phyloP scores from a whole-genome alignment of 2,329 filamentous ascomycete genomes.

The Ophiostoma sp. region DNA sequence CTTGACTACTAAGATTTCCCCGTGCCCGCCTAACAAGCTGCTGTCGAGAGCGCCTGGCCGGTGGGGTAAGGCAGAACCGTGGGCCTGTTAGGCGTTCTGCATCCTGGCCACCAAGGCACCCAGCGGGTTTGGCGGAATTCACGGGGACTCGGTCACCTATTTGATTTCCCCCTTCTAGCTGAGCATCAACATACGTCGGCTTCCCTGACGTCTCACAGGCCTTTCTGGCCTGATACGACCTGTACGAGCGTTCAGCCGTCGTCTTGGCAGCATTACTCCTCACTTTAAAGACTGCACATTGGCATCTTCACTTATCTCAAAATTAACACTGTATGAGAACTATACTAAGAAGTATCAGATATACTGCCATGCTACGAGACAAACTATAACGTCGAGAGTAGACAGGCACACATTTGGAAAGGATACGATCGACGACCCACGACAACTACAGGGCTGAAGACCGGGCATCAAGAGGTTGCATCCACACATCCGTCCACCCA shows the following conservation, averaged over 20 bases:
- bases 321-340: neutral
- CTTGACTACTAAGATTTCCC: too few relatives aligned
- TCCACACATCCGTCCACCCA: neutral
- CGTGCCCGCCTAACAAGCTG: too few relatives aligned
- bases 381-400: neutral
- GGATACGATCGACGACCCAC: neutral
- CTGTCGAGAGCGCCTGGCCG: neutral
- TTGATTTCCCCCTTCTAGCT: neutral
- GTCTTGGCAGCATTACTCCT: neutral
- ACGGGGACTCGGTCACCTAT: neutral
- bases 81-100: neutral
- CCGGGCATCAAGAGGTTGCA: neutral
- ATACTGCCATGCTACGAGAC: neutral
- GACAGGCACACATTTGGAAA: neutral
- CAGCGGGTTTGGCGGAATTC: neutral
- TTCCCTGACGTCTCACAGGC: neutral
- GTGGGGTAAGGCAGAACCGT: constrained; percentile 5
- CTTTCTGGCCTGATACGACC: neutral
- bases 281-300: neutral
- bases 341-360: too few relatives aligned
- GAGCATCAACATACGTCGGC: neutral
- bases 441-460: neutral
- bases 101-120: neutral
- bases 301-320: neutral
- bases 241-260: neutral